phyloP scores from a whole-genome alignment of 164 flowering plant genomes.

The Umbilicus rupestris region DNA sequence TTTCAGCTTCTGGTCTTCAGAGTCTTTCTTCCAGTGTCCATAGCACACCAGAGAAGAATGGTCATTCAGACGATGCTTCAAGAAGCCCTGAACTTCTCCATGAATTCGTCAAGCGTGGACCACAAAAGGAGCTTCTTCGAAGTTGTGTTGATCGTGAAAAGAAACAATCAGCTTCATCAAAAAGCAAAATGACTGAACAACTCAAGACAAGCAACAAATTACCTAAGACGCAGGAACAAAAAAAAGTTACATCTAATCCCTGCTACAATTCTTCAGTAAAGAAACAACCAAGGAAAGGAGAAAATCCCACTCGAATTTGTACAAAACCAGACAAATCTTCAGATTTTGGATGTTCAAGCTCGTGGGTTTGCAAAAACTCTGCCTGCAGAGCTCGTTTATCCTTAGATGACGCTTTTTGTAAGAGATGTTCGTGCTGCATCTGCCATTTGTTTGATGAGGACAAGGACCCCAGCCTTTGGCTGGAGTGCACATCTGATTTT shows the following conservation, averaged over 20 bases:
- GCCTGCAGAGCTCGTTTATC: constrained; percentile 80
- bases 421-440: constrained; percentile 96
- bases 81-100: constrained; percentile 51
- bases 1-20: constrained; percentile 41
- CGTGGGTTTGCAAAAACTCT: constrained; percentile 90
- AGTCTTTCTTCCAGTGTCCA: constrained; percentile 58
- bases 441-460: constrained; percentile 96
- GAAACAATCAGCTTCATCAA: constrained; percentile 32
- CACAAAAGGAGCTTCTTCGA: constrained; percentile 41
- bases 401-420: constrained; percentile 82
- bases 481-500: constrained; percentile 75
- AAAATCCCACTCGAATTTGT: constrained; percentile 53
- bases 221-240: constrained; percentile 49
- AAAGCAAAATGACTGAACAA: constrained; percentile 43
- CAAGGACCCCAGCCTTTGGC: constrained; percentile 99
- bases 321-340: constrained; percentile 33
- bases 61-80: constrained; percentile 42
- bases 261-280: constrained; percentile 29
- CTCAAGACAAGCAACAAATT: constrained; percentile 36
- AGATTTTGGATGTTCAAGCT: constrained; percentile 34
- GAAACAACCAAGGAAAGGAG: constrained; percentile 73
- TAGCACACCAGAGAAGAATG: constrained; percentile 59
- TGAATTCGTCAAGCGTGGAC: constrained; percentile 40
- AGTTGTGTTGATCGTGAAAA: constrained; percentile 41
- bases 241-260: constrained; percentile 33